phyloP scores from a whole-genome alignment of 495 filamentous ascomycete genomes.

The Pseudevernia furfuracea region DNA sequence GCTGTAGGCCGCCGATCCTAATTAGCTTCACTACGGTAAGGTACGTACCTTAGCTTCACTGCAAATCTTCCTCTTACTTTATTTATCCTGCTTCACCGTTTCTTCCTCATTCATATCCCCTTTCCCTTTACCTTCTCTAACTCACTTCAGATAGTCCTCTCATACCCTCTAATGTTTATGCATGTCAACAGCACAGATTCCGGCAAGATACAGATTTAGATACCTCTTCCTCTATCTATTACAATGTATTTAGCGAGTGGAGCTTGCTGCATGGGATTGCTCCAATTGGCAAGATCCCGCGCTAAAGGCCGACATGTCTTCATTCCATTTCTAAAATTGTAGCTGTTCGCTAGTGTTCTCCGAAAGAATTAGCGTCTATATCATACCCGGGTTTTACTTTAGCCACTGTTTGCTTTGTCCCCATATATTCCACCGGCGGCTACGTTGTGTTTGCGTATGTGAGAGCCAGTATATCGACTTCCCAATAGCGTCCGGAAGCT shows the following conservation, averaged over 20 bases:
- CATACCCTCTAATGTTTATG: not conserved
- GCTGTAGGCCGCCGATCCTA: not conserved
- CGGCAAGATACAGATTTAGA: not conserved
- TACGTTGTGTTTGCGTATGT: not conserved
- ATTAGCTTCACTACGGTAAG: not conserved
- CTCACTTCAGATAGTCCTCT: not conserved
- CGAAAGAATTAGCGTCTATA: not conserved
- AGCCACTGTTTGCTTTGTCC: not conserved
- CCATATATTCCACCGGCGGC: not conserved
- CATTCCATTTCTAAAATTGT: not conserved
- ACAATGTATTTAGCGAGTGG: conserved; percentile 1
- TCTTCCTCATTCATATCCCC: not conserved
- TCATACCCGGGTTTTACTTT: not conserved
- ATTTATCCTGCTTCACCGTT: not conserved
- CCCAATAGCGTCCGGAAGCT: not conserved
- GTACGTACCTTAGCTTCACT: not conserved
- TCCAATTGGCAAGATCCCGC: conserved; percentile 4
- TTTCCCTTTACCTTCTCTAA: not conserved
- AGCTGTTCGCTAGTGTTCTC: not conserved
- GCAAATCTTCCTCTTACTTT: not conserved
- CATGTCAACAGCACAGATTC: not conserved
- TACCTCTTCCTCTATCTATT: not conserved
- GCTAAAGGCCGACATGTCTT: conserved; percentile 7
- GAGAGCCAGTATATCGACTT: not conserved
- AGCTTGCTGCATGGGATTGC: conserved; percentile 1